Percentiles rank a stretch among this genome's conserved stretches.
Conservation (phyloP, 495 filamentous ascomycete genomes). For the Cudoniella acicularis region DNA sequence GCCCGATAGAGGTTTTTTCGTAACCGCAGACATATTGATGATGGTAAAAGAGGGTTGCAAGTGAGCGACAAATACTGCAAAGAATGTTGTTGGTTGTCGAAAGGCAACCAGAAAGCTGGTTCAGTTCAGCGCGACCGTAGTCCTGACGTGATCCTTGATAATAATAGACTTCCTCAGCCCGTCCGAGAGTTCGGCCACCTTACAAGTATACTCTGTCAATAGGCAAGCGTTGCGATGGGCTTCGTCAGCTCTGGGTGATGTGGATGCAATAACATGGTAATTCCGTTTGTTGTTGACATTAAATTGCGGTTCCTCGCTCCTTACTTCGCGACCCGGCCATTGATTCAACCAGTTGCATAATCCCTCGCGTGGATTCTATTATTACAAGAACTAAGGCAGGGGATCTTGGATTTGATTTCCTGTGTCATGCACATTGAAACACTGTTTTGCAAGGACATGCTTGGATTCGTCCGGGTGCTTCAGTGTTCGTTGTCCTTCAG, state of each 20-base stretch:
- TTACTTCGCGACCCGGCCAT: neutral
- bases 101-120: neutral
- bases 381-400: slow-evolving; percentile 1
- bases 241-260: neutral
- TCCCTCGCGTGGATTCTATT: neutral
- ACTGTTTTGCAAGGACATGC: neutral
- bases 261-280: neutral
- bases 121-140: neutral
- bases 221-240: neutral
- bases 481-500: neutral
- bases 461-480: neutral
- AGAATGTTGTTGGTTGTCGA: slow-evolving; percentile 10
- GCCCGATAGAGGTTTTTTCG: slow-evolving; percentile 22
- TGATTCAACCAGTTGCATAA: neutral
- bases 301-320: slow-evolving; percentile 1
- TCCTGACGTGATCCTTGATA: slow-evolving; percentile 3
- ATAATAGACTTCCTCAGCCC: neutral
- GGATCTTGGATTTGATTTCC: slow-evolving; percentile 10
- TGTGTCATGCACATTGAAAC: slow-evolving; percentile 25
- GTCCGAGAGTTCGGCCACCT: neutral
- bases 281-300: slow-evolving; percentile 18
- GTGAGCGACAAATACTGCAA: neutral
- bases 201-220: neutral
- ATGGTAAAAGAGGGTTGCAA: neutral
- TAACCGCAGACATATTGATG: slow-evolving; percentile 23